Conservation (phyloP, 768 basidiomycete genomes). For the Nevesoporus exiguus region DNA sequence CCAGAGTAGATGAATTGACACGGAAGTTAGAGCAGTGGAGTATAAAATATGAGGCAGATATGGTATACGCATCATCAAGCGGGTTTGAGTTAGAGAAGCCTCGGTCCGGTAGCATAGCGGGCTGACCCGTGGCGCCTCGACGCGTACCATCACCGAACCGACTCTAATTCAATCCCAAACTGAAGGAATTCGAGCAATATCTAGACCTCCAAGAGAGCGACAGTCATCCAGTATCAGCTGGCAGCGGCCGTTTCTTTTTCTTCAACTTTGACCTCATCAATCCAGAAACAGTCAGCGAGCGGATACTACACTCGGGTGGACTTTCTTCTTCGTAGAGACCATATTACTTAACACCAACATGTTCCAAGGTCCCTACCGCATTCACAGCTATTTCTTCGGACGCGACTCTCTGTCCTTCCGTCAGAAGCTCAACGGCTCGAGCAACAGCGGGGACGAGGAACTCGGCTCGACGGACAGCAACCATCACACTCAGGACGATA, state of each 20-base stretch:
- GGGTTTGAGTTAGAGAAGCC: too few relatives aligned
- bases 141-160: not conserved
- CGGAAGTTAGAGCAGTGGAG: slow-evolving; percentile 60
- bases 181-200: not conserved
- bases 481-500: slow-evolving; percentile 45
- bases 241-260: slow-evolving; percentile 13
- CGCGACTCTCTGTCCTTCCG: slow-evolving; percentile 53
- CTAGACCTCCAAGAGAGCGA: not conserved
- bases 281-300: not conserved
- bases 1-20: slow-evolving; percentile 63
- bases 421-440: slow-evolving; percentile 28
- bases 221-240: slow-evolving; percentile 4
- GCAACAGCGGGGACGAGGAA: slow-evolving; percentile 27
- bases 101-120: not conserved
- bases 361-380: slow-evolving; percentile 53
- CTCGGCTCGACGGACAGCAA: slow-evolving; percentile 39
- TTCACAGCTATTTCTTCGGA: slow-evolving; percentile 61
- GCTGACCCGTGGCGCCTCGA: not conserved
- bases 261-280: slow-evolving; percentile 16
- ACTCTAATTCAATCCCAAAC: not conserved
- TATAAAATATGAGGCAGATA: slow-evolving; percentile 67
- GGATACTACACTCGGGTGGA: slow-evolving; percentile 12
- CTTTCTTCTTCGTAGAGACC: slow-evolving; percentile 14
- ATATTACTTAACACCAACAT: too few relatives aligned
- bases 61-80: slow-evolving; percentile 24